phyloP scores from a whole-genome alignment of 768 basidiomycete species.

The Suillus sp. region DNA sequence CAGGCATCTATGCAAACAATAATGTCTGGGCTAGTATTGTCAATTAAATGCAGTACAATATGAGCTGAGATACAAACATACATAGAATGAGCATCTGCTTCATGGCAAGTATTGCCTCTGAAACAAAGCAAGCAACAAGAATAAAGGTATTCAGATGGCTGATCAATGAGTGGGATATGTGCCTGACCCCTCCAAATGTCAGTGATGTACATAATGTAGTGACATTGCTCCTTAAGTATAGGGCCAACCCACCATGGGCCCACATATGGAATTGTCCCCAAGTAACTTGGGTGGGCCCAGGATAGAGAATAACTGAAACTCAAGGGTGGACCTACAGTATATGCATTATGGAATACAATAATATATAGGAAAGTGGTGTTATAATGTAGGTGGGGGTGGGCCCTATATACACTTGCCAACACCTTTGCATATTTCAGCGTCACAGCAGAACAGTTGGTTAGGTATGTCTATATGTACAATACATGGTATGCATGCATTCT shows the following conservation, averaged over 20 bases:
- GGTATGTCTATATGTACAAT: too few species aligned
- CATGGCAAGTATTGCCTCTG: slow-evolving; percentile 7
- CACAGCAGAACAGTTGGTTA: too few species aligned
- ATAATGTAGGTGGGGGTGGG: background rate
- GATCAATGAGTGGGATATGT: background rate
- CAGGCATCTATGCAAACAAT: slow-evolving; percentile 37
- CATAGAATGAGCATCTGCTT: background rate
- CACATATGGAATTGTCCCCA: background rate
- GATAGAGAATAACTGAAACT: background rate
- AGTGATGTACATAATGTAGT: slow-evolving; percentile 1
- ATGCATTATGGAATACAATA: background rate
- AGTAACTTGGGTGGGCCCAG: background rate
- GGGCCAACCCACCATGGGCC: background rate
- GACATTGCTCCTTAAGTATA: background rate
- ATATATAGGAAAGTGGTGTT: background rate
- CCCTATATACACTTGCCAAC: background rate
- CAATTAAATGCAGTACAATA: background rate
- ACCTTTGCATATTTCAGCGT: background rate
- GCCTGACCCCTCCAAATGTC: background rate
- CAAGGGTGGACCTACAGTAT: background rate
- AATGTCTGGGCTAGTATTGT: background rate
- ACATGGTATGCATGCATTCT: too few species aligned
- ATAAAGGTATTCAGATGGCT: slow-evolving; percentile 18
- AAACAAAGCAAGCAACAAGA: slow-evolving; percentile 15
- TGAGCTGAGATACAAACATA: background rate